Percentiles rank a stretch among this genome's conserved stretches.
Evolutionary conservation across 2,329 filamentous ascomycete species (phyloP).

Genomic region (Grosmannia penicillata): DNA sequence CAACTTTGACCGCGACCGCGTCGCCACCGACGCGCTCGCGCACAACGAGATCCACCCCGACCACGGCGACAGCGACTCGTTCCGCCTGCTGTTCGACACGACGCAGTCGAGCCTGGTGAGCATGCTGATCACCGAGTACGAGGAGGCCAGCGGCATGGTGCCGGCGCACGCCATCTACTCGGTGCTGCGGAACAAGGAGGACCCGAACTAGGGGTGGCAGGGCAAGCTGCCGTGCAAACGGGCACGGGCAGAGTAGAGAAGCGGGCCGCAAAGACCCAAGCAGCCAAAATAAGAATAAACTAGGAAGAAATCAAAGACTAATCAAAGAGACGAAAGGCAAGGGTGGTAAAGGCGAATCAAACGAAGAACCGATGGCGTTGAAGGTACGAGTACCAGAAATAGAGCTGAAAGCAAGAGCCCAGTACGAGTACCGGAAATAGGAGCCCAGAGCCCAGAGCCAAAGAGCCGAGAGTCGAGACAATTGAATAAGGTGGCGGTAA

Average conservation of each 20-base stretch:
- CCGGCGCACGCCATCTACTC: constrained; percentile 72
- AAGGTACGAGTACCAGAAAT: background rate
- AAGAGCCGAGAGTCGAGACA: too few species aligned
- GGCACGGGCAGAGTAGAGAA: too few species aligned
- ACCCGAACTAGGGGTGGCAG: constrained; percentile 35
- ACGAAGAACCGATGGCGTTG: background rate
- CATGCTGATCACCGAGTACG: constrained; percentile 82
- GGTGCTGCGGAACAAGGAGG: constrained; percentile 41
- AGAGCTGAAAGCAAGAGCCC: too few species aligned
- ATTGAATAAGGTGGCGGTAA: too few species aligned
- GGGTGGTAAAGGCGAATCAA: background rate
- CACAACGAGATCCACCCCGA: constrained; percentile 80
- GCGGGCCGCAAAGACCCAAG: too few species aligned
- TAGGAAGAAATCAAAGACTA: background rate
- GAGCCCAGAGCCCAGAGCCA: too few species aligned
- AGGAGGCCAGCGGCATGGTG: constrained; percentile 79
- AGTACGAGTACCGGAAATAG: too few species aligned
- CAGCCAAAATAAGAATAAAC: too few species aligned
- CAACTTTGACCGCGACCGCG: constrained; percentile 77
- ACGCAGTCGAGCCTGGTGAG: constrained; percentile 78
- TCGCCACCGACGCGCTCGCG: constrained; percentile 82
- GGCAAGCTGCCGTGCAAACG: too few species aligned
- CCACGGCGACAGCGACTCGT: constrained; percentile 42
- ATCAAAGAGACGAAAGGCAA: background rate
- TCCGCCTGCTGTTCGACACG: constrained; percentile 74